Evolutionary conservation across 306 rosid genomes (phyloP).

Genomic region (Lathyrus sativus): DNA sequence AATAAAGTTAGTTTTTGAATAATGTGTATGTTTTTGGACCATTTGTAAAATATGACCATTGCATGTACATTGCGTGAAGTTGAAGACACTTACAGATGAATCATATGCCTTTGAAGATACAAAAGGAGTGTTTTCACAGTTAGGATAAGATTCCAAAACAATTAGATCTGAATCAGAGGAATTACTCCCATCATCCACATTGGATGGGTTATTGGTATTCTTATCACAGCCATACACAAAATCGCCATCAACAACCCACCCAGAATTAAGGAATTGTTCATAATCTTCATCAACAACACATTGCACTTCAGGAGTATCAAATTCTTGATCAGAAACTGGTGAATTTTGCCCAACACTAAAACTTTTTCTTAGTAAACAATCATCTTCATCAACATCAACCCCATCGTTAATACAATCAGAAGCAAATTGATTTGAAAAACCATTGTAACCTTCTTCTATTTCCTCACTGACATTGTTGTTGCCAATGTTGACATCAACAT

Average conservation of each 20-base stretch:
- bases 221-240: not conserved
- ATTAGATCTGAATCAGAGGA: constrained; percentile 48
- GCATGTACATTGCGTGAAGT: not conserved
- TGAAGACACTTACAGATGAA: constrained; percentile 48
- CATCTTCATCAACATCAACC: constrained; percentile 41
- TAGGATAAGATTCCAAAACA: constrained; percentile 41
- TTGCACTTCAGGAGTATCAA: not conserved
- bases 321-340: not conserved
- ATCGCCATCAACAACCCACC: constrained; percentile 30
- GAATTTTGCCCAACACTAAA: not conserved
- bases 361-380: not conserved
- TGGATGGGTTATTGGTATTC: constrained; percentile 24
- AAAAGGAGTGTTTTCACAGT: constrained; percentile 42
- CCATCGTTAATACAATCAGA: constrained; percentile 2
- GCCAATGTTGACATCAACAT: not conserved
- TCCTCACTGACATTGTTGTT: not conserved
- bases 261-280: constrained; percentile 27
- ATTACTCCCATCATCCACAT: constrained; percentile 34
- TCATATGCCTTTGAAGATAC: constrained; percentile 25
- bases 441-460: not conserved
- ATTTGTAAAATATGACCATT: constrained; percentile 5
- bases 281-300: constrained; percentile 38
- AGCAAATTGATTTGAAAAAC: not conserved
- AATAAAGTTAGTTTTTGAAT: not conserved
- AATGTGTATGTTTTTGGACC: constrained; percentile 27